phyloP scores from a whole-genome alignment of 768 basidiomycete genomes.

The Mycena epipterygia region DNA sequence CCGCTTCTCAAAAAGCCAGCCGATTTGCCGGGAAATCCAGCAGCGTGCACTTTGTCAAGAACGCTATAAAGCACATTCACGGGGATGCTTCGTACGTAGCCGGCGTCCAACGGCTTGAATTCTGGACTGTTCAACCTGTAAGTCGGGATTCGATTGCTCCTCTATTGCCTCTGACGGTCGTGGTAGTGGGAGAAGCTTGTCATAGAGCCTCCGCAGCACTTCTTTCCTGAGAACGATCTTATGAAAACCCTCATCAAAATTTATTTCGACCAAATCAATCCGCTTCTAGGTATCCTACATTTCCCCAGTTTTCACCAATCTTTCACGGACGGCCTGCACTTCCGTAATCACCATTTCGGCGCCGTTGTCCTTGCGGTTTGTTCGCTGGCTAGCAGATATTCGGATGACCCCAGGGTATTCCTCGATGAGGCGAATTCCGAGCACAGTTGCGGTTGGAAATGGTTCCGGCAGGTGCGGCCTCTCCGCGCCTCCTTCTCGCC shows the following conservation, averaged over 20 bases:
- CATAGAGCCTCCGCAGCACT: constrained; percentile 38
- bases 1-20: neutral
- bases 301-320: constrained; percentile 70
- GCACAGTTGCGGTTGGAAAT: constrained; percentile 54
- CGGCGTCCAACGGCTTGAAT: constrained; percentile 32
- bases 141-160: neutral
- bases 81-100: neutral
- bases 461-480: constrained; percentile 70
- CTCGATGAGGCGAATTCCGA: constrained; percentile 50
- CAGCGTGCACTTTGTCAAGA: constrained; percentile 12
- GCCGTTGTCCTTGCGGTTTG: constrained; percentile 74
- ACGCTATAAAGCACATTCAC: constrained; percentile 11
- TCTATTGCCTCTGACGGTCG: neutral
- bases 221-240: constrained; percentile 65
- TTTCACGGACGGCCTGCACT: constrained; percentile 60
- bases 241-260: constrained; percentile 62
- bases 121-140: constrained; percentile 27
- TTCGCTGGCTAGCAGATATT: constrained; percentile 71
- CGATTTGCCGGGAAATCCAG: constrained; percentile 17
- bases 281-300: constrained; percentile 73
- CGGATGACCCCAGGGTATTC: constrained; percentile 47
- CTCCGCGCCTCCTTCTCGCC: neutral
- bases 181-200: constrained; percentile 53
- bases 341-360: constrained; percentile 64
- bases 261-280: constrained; percentile 70